These are phyloP conservation scores for Schoenoplectus tabernaemontani DNA, from an alignment of 202 grass and related monocot genomes.

Conservation along the genomic window DNA sequence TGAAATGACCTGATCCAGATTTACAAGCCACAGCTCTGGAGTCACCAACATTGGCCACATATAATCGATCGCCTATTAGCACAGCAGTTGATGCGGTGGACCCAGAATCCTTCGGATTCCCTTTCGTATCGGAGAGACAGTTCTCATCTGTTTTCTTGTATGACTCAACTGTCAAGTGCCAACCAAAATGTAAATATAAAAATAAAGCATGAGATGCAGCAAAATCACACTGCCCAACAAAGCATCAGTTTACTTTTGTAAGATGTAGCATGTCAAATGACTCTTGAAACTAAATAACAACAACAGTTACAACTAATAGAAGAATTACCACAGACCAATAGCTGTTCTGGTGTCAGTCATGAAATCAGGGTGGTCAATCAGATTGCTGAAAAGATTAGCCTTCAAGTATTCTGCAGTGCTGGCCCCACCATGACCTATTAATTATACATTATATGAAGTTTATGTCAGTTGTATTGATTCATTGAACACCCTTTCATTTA, in stretches of 20 bases:
- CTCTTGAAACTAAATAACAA: neutral
- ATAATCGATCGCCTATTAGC: constrained; percentile 29
- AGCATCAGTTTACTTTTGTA: neutral
- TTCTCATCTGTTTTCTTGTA: constrained; percentile 34
- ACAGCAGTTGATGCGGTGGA: constrained; percentile 38
- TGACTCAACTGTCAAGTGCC: constrained; percentile 31
- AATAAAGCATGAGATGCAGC: neutral
- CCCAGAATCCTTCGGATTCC: constrained; percentile 36
- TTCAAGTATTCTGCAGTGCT: constrained; percentile 36
- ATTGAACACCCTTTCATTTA: neutral
- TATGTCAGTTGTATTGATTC: neutral
- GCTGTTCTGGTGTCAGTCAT: constrained; percentile 31
- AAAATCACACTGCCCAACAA: neutral
- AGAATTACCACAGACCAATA: constrained; percentile 38
- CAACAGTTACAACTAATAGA: neutral
- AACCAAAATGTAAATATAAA: constrained; percentile 18
- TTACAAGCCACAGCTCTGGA: constrained; percentile 33
- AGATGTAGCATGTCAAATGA: neutral
- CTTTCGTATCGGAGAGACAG: constrained; percentile 23
- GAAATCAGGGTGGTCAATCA: constrained; percentile 32
- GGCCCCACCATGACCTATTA: constrained; percentile 40
- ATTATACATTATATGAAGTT: neutral
- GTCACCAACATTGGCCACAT: constrained; percentile 43
- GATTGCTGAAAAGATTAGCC: constrained; percentile 35
- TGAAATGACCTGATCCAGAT: constrained; percentile 24